These are phyloP conservation scores for Leishmania gerbilli DNA, from an alignment of 208 protist species.

Conservation along the genomic window DNA sequence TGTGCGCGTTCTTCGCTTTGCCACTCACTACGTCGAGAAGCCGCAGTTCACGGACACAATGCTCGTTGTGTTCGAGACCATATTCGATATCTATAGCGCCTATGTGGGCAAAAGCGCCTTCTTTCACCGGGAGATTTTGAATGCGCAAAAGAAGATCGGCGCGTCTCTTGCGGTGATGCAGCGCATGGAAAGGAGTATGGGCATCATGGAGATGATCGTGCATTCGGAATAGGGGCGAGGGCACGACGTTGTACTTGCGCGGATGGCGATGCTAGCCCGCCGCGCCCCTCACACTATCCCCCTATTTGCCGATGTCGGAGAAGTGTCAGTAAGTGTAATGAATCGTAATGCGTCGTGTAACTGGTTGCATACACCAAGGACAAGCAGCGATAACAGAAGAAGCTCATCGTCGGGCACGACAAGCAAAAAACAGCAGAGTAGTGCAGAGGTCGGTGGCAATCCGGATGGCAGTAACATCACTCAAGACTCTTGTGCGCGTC, in stretches of 20 bases:
- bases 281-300: neutral
- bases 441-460: neutral
- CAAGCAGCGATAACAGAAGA: neutral
- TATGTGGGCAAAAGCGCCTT: conserved; percentile 64
- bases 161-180: conserved; percentile 57
- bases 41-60: conserved; percentile 81
- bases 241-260: neutral
- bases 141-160: conserved; percentile 64
- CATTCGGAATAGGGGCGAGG: conserved; percentile 36
- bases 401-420: neutral
- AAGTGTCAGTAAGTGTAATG: neutral
- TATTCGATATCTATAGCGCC: conserved; percentile 83
- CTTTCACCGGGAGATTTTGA: conserved; percentile 79
- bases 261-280: neutral
- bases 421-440: neutral
- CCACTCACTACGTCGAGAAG: conserved; percentile 66
- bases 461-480: neutral
- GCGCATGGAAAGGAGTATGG: conserved; percentile 63
- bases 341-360: conserved; percentile 10
- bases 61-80: conserved; percentile 71
- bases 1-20: conserved; percentile 77
- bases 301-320: too few species aligned
- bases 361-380: neutral
- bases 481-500: neutral
- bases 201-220: conserved; percentile 87